Conservation (phyloP, 2,329 filamentous ascomycete species). For the Exophiala bonariae region DNA sequence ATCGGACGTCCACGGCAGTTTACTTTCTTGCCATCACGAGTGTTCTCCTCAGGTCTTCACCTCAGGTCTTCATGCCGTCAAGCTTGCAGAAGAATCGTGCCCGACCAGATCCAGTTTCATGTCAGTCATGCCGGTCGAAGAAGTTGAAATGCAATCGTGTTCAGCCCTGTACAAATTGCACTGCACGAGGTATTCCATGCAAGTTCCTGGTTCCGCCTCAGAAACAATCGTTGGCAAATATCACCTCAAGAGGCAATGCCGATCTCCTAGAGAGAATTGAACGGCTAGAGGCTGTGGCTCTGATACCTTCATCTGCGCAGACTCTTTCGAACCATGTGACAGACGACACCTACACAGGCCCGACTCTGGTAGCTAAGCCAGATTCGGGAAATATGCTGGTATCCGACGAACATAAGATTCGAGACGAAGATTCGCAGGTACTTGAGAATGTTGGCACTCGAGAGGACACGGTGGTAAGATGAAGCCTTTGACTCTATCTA, state of each 20-base stretch:
- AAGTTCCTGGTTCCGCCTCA: neutral
- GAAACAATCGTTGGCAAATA: neutral
- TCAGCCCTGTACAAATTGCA: constrained; percentile 52
- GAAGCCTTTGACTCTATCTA: neutral
- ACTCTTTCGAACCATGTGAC: neutral
- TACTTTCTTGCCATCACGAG: too few species aligned
- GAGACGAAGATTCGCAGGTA: constrained; percentile 1
- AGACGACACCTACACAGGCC: neutral
- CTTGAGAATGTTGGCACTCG: constrained; percentile 7
- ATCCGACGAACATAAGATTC: neutral
- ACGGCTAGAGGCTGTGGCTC: neutral
- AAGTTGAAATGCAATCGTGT: constrained; percentile 56
- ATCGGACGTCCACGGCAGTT: too few species aligned
- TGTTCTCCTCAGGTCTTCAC: too few species aligned
- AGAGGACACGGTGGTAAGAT: neutral
- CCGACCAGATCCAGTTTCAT: constrained; percentile 35
- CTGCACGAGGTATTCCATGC: constrained; percentile 30
- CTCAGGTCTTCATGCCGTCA: too few species aligned
- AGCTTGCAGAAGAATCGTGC: neutral
- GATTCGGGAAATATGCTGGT: neutral
- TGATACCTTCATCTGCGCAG: neutral
- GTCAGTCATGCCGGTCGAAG: constrained; percentile 37
- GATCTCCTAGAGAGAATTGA: neutral
- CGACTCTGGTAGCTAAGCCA: neutral
- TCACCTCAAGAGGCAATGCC: neutral